phyloP scores from a whole-genome alignment of 2,329 filamentous ascomycete species.

The Curvularia verruculosa region DNA sequence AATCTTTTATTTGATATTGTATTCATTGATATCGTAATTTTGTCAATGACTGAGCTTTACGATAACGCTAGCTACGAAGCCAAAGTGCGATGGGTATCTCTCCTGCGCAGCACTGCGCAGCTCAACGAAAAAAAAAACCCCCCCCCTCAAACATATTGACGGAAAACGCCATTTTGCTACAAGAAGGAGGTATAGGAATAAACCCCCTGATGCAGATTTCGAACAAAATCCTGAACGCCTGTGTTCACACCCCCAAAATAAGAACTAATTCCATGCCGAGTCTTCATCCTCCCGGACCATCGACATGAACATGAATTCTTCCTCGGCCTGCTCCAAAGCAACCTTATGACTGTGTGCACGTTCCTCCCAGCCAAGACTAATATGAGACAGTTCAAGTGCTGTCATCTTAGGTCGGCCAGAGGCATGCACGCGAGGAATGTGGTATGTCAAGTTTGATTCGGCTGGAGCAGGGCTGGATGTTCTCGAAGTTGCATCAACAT shows the following conservation, averaged over 20 bases:
- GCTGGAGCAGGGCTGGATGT: conserved; percentile 1
- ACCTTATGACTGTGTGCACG: conserved; percentile 10
- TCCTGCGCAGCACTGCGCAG: not conserved
- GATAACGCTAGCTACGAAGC: not conserved
- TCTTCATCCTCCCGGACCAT: conserved; percentile 10
- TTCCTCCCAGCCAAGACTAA: conserved; percentile 15
- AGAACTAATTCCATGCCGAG: not conserved
- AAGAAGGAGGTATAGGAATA: not conserved
- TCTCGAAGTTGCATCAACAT: not conserved
- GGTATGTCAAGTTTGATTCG: conserved; percentile 2
- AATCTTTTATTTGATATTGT: not conserved
- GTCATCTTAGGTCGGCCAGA: conserved; percentile 15
- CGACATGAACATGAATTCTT: conserved; percentile 13
- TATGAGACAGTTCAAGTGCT: conserved; percentile 12
- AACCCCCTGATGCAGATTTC: not conserved
- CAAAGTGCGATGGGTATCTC: conserved; percentile 10
- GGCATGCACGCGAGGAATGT: conserved; percentile 5
- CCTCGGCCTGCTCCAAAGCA: conserved; percentile 16
- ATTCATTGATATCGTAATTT: not conserved
- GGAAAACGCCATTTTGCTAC: not conserved
- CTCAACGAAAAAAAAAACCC: not conserved
- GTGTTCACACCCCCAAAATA: not conserved
- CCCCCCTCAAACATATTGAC: no score
- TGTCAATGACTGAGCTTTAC: not conserved
- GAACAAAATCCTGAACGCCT: not conserved